Conservation (phyloP, 2,329 filamentous ascomycete genomes). For the Pseudogymnoascus sp. region DNA sequence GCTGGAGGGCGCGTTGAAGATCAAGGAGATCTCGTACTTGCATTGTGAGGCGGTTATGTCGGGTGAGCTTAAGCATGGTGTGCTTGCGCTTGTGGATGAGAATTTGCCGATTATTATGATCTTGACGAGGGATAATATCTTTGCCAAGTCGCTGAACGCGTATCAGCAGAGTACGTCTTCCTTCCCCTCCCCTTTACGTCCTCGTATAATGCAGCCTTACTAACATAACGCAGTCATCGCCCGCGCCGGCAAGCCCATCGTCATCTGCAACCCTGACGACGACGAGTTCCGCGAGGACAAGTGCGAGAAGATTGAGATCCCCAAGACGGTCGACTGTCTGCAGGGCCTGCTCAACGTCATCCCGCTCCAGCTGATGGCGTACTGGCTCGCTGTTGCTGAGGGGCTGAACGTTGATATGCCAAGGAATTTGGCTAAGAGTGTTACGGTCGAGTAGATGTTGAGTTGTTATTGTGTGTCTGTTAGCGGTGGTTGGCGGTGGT, state of each 20-base stretch:
- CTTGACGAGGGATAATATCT: constrained; percentile 88
- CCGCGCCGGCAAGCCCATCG: constrained; percentile 89
- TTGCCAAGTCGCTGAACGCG: constrained; percentile 98
- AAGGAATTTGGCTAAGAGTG: constrained; percentile 96
- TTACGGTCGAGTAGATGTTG: constrained; percentile 80
- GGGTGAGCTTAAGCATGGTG: constrained; percentile 97
- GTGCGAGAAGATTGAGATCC: constrained; percentile 96
- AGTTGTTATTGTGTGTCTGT: neutral
- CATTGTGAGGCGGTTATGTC: constrained; percentile 99
- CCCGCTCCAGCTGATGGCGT: constrained; percentile 93
- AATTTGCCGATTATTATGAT: constrained; percentile 99
- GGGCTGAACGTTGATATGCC: constrained; percentile 98
- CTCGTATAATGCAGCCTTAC: constrained; percentile 13
- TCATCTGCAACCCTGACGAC: constrained; percentile 91
- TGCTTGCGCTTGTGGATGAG: constrained; percentile 93
- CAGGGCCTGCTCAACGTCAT: constrained; percentile 98
- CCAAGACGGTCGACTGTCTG: constrained; percentile 86
- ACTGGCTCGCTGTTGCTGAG: constrained; percentile 96
- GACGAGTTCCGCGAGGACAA: constrained; percentile 80
- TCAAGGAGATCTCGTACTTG: constrained; percentile 99
- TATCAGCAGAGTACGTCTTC: constrained; percentile 77
- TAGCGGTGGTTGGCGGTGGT: neutral
- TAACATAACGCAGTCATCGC: constrained; percentile 65
- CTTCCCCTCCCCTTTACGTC: neutral
- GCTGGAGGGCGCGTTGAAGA: constrained; percentile 95